phyloP scores from a whole-genome alignment of 2,329 filamentous ascomycete genomes.

The Exophiala aquamarina region DNA sequence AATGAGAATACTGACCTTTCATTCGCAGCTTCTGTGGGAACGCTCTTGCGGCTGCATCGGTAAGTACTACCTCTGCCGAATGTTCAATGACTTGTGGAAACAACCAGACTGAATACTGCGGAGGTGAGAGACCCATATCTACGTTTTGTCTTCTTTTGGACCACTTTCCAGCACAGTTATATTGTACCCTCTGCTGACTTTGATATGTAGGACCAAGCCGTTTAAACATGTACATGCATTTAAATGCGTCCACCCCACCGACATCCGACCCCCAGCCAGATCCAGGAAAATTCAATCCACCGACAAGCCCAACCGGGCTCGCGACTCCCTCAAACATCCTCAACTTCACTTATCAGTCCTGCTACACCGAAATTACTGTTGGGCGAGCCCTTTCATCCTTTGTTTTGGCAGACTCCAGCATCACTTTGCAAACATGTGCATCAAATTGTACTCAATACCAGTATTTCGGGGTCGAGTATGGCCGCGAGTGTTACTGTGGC shows the following conservation, averaged over 20 bases:
- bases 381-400: conserved; percentile 34
- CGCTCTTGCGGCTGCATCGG: conserved; percentile 21
- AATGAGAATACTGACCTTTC: too few relatives aligned
- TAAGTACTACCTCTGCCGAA: conserved; percentile 11
- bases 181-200: too few relatives aligned
- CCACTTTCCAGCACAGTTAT: too few relatives aligned
- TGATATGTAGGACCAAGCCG: conserved; percentile 10
- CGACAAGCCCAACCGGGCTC: conserved; percentile 7
- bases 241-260: conserved; percentile 11
- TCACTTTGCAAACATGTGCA: conserved; percentile 30
- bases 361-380: conserved; percentile 30
- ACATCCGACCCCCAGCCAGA: conserved; percentile 5
- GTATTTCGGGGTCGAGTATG: conserved; percentile 36
- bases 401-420: conserved; percentile 23
- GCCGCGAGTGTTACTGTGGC: conserved; percentile 37
- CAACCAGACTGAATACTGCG: conserved; percentile 31
- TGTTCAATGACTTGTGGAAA: conserved; percentile 29
- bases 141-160: too few relatives aligned
- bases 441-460: conserved; percentile 30
- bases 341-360: conserved; percentile 26
- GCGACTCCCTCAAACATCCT: conserved; percentile 14
- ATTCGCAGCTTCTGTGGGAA: conserved; percentile 32
- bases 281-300: conserved; percentile 8
- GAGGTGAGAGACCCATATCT: conserved; percentile 16
- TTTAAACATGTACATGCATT: conserved; percentile 21